Percentiles rank a stretch among this genome's conserved stretches.
Conservation (phyloP, 805 yeast genomes). For the Yamadazyma endophytica region DNA sequence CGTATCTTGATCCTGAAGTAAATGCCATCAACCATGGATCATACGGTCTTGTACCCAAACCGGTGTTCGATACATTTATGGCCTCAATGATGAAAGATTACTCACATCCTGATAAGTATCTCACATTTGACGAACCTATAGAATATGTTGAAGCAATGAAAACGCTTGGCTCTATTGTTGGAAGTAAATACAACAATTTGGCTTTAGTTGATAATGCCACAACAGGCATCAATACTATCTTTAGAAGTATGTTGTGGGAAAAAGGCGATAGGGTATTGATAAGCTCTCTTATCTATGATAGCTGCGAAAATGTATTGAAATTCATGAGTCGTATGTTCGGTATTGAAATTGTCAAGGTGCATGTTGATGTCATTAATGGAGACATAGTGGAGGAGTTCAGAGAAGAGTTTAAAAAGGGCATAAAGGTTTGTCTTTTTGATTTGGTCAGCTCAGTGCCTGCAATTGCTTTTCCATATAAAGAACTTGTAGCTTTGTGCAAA, state of each 20-base stretch:
- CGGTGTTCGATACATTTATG: slow-evolving; percentile 38
- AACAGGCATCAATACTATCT: slow-evolving; percentile 51
- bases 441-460: slow-evolving; percentile 66
- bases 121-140: slow-evolving; percentile 20
- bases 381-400: slow-evolving; percentile 22
- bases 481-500: slow-evolving; percentile 42
- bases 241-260: slow-evolving; percentile 49
- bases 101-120: slow-evolving; percentile 46
- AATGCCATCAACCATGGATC: slow-evolving; percentile 62
- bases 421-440: slow-evolving; percentile 50
- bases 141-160: slow-evolving; percentile 32
- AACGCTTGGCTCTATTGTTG: slow-evolving; percentile 35
- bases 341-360: slow-evolving; percentile 28
- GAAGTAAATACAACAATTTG: slow-evolving; percentile 43
- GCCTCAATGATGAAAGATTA: slow-evolving; percentile 19
- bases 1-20: slow-evolving; percentile 33
- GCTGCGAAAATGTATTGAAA: slow-evolving; percentile 50
- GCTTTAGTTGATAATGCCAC: slow-evolving; percentile 62
- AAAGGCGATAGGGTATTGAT: slow-evolving; percentile 50
- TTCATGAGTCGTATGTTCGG: slow-evolving; percentile 32
- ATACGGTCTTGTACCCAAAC: slow-evolving; percentile 52
- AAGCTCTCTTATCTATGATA: slow-evolving; percentile 48
- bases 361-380: slow-evolving; percentile 26
- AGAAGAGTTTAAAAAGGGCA: slow-evolving; percentile 15
- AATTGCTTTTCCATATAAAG: slow-evolving; percentile 51